Percentiles rank a stretch among this genome's conserved stretches.
These are phyloP conservation scores for Leucaena leucocephala DNA, from an alignment of 306 rosid genomes.

Conservation along the genomic window DNA sequence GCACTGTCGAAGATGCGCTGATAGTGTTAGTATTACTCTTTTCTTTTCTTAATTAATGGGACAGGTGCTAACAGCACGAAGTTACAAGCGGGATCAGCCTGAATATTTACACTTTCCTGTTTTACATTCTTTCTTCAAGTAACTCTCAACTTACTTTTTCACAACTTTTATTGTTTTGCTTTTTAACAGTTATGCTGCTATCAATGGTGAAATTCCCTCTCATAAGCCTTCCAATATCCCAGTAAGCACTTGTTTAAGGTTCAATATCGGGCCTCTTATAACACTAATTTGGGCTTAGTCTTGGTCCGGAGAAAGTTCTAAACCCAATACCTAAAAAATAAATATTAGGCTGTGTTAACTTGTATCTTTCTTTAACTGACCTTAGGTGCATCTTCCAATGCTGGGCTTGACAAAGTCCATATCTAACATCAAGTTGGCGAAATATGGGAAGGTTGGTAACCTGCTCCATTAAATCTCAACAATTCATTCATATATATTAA, in stretches of 20 bases:
- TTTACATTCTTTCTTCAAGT: constrained; percentile 19
- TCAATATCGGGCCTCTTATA: background rate
- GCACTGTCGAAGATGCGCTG: constrained; percentile 79
- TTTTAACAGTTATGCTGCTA: constrained; percentile 74
- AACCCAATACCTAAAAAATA: background rate
- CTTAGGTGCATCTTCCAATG: constrained; percentile 69
- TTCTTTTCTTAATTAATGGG: too few relatives aligned
- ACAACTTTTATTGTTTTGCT: constrained; percentile 26
- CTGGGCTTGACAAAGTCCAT: constrained; percentile 59
- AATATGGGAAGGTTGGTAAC: constrained; percentile 67
- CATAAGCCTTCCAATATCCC: constrained; percentile 28
- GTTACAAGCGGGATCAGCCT: too few relatives aligned
- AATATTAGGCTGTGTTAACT: background rate
- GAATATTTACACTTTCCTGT: background rate
- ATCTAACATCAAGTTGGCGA: constrained; percentile 74
- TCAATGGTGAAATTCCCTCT: constrained; percentile 58
- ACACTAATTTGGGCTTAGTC: background rate
- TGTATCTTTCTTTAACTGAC: constrained; percentile 28
- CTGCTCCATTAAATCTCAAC: constrained; percentile 12
- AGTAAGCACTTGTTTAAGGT: constrained; percentile 44
- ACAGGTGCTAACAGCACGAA: too few relatives aligned
- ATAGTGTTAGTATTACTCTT: constrained; percentile 60
- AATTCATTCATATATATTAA: constrained; percentile 2
- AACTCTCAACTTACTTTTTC: constrained; percentile 29
- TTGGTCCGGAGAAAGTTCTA: background rate